Percentiles rank a stretch among this genome's conserved stretches.
Conservation (phyloP, 2,329 filamentous ascomycete genomes). For the Alternaria rosae region DNA sequence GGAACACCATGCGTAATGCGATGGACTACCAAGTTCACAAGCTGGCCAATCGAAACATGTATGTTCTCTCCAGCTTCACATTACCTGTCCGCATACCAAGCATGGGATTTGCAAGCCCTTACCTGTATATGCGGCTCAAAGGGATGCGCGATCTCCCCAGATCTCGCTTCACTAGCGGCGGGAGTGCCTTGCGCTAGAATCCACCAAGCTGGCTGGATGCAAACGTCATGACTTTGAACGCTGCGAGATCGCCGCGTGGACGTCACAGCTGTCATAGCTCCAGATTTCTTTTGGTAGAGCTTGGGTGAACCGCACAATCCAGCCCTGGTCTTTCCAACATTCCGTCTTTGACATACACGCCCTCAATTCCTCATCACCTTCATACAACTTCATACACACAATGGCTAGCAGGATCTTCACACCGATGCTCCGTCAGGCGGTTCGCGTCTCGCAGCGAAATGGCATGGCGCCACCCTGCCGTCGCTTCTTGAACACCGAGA, state of each 20-base stretch:
- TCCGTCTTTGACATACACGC: not conserved
- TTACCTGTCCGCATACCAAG: too few relatives aligned
- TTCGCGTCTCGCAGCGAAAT: conserved; percentile 17
- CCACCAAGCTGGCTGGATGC: not conserved
- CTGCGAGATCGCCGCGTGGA: not conserved
- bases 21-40: too few relatives aligned
- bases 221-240: conserved; percentile 19
- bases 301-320: not conserved
- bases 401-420: conserved; percentile 26
- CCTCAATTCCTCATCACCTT: not conserved
- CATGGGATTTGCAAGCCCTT: not conserved
- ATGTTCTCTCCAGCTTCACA: too few relatives aligned
- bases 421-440: conserved; percentile 19
- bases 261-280: conserved; percentile 9
- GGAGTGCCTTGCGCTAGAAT: conserved; percentile 17
- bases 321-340: not conserved
- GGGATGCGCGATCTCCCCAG: conserved; percentile 1
- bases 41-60: too few relatives aligned
- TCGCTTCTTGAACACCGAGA: conserved; percentile 51
- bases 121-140: not conserved
- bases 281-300: not conserved
- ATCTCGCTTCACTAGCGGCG: conserved; percentile 18
- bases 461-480: conserved; percentile 8
- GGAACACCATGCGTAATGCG: too few relatives aligned
- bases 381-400: not conserved